Evolutionary conservation across 768 basidiomycete species (phyloP), one percentile per base, ranked within the genome.

Genomic region (Flagelloscypha sp.): DNA sequence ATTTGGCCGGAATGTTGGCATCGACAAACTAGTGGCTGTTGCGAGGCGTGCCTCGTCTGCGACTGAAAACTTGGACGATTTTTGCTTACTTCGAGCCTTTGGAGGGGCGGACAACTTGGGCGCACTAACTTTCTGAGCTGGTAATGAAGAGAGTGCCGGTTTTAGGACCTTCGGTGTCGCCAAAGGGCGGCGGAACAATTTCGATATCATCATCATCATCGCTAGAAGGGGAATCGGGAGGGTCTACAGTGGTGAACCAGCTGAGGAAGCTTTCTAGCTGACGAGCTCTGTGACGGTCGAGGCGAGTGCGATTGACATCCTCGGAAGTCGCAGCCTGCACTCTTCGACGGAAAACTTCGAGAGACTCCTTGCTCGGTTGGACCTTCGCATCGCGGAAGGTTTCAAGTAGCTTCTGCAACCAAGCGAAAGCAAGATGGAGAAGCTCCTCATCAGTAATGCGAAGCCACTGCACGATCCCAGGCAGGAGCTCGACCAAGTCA

Each of bases 371-470:
- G 4, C 63, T 63, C 1, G 84, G 88, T 2, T 56, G 63, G 3
- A 79, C 61, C 5, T 62, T 56, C 2, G 74, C 73, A 29, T 77
- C 73, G 34, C 71, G 70, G 59, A 95, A 89, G 41, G 84, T 76
- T 13, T 74, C 71, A 33, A 98, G 64, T 18, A 97, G 68, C 9
- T 77, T 73, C 49, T 85, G 79, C 16, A 98, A 63, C 15, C 98
- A 68, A 33, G 84, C 67, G 44, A 87, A 90, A 0, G 90, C 83
- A 48, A 93, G 88, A 55, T 92, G 81, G 2, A 98, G 65, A 5
- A 95, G 69, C 51, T 98, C 94, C 47, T 82, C 73, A 56, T 98
- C 89, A 9, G 92, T 97, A 23, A 98, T 67, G 17, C 93, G 79
- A 30, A 98, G 62, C 95, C 95, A 99, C 34, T 76, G 70, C 12